Base-by-base conservation (phyloP, 148 eudicot genomes). In the Vaccinium myrtillus region DNA sequence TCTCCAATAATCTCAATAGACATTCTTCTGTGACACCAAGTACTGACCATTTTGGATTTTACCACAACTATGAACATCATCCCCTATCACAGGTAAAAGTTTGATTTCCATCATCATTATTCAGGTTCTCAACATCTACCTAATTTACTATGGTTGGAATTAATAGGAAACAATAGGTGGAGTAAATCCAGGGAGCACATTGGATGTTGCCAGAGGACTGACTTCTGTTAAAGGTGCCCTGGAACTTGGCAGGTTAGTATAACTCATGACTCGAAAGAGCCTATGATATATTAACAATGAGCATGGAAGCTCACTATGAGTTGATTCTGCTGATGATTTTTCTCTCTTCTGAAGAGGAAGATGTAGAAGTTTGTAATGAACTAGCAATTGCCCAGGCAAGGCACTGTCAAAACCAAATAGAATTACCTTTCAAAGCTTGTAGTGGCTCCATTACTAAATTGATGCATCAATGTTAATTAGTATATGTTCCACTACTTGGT, bases 191-290 rank as follows among this genome's bases (percentile, higher is more conserved):
- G 89, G 92, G 87, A 86, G 85, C 81, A 80, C 54, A 53, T 48
- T 82, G 78, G 91, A 87, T 84, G 81, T 32, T 78, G 89, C 86
- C 69, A 86, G 89, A 83, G 94, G 84, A 71, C 87, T 83, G 82
- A 65, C 88, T 88, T 82, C 93, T 82, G 86, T 83, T 82, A 87
- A 90, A 82, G 88, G 88, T 84, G 93, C 90, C 87, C 50, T 79
- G 7, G 94, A 91, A 84, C 90, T 82, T 89, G 93, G 91, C 91
- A 94, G 98, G 98, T 95, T 83, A 50, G 91, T 85, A 79, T 50
- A 51, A 75, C 78, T 49, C 6, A 14, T 51, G n/a, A 36, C 56
- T 39, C 77, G 50, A 46, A 71, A 75, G 23, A 36, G 48, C 75
- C 27, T 79, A 83, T n/a, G 43, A 63, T 32, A 9, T 13, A 25